phyloP scores from a whole-genome alignment of 2,329 filamentous ascomycete species.

The Colletotrichum cordylinicola region DNA sequence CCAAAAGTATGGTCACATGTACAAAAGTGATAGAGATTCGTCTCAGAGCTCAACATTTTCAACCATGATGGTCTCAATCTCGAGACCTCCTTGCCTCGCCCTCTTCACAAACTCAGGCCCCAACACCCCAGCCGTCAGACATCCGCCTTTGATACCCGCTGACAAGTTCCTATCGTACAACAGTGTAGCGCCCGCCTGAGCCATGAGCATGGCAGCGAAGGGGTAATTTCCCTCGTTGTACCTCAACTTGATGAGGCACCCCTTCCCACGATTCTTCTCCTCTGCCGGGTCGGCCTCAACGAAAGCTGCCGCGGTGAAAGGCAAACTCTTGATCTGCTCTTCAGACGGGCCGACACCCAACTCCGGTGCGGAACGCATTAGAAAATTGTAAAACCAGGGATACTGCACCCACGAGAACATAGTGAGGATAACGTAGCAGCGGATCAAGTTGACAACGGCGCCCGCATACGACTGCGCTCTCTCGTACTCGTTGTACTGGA shows the following conservation, averaged over 20 bases:
- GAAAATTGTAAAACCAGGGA: neutral
- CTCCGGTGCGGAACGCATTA: neutral
- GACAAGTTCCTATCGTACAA: neutral
- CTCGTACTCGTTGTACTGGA: neutral
- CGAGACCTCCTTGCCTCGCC: neutral
- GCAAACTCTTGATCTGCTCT: neutral
- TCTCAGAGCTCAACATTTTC: neutral
- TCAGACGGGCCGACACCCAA: neutral
- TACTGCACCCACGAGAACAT: neutral
- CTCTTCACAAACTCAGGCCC: neutral
- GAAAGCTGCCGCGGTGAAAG: neutral
- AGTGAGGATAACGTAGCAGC: neutral
- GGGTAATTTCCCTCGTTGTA: neutral
- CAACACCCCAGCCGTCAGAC: neutral
- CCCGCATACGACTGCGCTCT: neutral
- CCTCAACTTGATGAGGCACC: neutral
- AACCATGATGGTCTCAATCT: neutral
- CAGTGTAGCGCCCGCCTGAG: neutral
- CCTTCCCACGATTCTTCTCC: neutral
- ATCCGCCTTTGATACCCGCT: neutral
- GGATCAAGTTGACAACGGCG: neutral
- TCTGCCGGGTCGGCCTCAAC: neutral
- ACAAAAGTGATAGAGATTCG: fast-evolving
- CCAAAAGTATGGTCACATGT: fast-evolving
- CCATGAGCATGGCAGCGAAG: neutral